Conservation (phyloP, 768 basidiomycete species). For the Scleroderma bovista region DNA sequence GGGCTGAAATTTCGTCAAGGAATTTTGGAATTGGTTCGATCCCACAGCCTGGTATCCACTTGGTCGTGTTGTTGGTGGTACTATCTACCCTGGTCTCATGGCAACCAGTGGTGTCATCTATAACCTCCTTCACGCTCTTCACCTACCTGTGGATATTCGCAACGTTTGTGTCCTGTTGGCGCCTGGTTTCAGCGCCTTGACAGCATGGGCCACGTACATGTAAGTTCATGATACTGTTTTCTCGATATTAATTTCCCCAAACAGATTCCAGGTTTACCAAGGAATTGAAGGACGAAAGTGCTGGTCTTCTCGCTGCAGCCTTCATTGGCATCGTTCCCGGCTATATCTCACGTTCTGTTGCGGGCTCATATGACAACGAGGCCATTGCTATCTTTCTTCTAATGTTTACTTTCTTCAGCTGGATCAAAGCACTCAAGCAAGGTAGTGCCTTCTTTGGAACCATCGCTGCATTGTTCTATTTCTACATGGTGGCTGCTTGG, state of each 20-base stretch:
- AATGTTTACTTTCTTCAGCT: slow-evolving; percentile 97
- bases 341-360: slow-evolving; percentile 98
- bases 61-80: slow-evolving; percentile 96
- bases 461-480: slow-evolving; percentile 92
- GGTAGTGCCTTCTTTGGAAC: slow-evolving; percentile 92
- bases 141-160: slow-evolving; percentile 95
- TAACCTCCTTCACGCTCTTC: slow-evolving; percentile 78
- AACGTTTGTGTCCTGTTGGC: slow-evolving; percentile 97
- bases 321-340: slow-evolving; percentile 98
- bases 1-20: slow-evolving; percentile 42
- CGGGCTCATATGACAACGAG: slow-evolving; percentile 99
- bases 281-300: slow-evolving; percentile 92
- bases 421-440: slow-evolving; percentile 94
- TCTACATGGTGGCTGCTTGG: slow-evolving; percentile 99
- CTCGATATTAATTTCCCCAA: not conserved
- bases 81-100: slow-evolving; percentile 98
- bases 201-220: slow-evolving; percentile 97
- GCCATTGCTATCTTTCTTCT: slow-evolving; percentile 99
- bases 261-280: slow-evolving; percentile 75
- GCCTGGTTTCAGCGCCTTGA: slow-evolving; percentile 93
- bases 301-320: slow-evolving; percentile 93
- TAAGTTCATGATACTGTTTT: slow-evolving; percentile 31
- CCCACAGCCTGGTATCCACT: slow-evolving; percentile 99
- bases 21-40: slow-evolving; percentile 99
- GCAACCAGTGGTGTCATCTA: slow-evolving; percentile 97